phyloP scores from a whole-genome alignment of 148 eudicot genomes.

The Cornus controversa region DNA sequence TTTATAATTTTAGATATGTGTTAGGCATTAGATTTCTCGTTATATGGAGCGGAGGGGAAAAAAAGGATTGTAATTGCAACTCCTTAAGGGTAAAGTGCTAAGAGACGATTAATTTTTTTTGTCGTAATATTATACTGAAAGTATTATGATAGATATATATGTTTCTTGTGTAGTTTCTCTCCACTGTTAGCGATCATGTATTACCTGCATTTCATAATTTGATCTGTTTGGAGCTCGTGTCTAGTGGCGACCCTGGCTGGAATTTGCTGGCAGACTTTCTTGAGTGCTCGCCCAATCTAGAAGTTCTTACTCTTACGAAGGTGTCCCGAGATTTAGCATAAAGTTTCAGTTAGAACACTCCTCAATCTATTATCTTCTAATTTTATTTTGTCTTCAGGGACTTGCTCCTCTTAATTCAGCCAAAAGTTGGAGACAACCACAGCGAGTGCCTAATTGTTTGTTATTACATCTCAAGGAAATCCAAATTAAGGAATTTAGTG shows the following conservation, averaged over 20 bases:
- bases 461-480: too few species aligned
- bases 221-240: not conserved
- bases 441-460: not conserved
- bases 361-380: too few species aligned
- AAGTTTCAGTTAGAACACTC: not conserved
- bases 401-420: not conserved
- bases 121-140: too few species aligned
- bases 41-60: too few species aligned
- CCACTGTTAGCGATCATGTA: not conserved
- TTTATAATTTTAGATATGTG: too few species aligned
- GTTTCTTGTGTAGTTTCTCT: not conserved
- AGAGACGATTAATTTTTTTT: too few species aligned
- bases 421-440: not conserved
- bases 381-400: not conserved
- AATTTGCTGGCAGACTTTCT: not conserved
- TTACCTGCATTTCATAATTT: slow-evolving; percentile 1
- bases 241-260: not conserved
- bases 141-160: too few species aligned
- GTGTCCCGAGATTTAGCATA: not conserved
- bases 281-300: not conserved
- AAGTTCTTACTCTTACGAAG: slow-evolving; percentile 10
- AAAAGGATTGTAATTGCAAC: too few species aligned
- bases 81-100: too few species aligned
- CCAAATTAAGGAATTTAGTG: not conserved
- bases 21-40: too few species aligned